Percentiles rank a stretch among this genome's conserved stretches.
Conservation (phyloP, 2,329 filamentous ascomycete genomes). For the Tolypocladium nubicola region DNA sequence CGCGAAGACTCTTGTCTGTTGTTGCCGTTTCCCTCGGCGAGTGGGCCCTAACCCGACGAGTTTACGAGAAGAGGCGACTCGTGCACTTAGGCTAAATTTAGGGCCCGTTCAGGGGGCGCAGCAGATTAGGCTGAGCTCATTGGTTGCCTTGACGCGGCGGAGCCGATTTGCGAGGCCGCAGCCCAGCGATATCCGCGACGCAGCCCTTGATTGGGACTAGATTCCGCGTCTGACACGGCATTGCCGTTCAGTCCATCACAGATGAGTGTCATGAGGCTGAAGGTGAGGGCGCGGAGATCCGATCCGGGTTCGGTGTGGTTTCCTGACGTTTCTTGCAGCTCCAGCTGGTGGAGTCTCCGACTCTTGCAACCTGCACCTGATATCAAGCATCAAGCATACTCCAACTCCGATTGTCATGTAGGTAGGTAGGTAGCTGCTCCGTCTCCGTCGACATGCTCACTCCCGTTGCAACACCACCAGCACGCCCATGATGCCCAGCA, state of each 20-base stretch:
- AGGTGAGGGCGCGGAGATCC: background rate
- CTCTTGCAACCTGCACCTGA: background rate
- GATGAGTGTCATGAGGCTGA: background rate
- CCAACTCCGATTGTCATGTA: background rate
- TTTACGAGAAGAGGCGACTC: background rate
- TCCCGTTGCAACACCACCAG: slow-evolving; percentile 89
- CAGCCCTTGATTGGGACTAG: too few species aligned
- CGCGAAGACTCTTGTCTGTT: too few species aligned
- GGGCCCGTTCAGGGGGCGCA: background rate
- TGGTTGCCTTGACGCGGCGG: background rate
- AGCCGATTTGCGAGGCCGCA: too few species aligned
- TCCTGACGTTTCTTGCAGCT: too few species aligned
- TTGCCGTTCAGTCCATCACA: too few species aligned
- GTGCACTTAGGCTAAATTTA: background rate
- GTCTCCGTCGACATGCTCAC: slow-evolving; percentile 26
- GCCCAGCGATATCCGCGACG: too few species aligned
- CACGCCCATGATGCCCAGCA: slow-evolving; percentile 90
- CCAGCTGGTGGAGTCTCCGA: background rate
- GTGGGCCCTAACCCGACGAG: background rate
- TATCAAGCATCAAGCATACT: background rate
- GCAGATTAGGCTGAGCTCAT: background rate
- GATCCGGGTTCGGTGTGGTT: too few species aligned
- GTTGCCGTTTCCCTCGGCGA: background rate
- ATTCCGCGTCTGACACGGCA: too few species aligned
- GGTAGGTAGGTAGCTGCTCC: background rate